Percentiles rank a stretch among this genome's conserved stretches.
Conservation (phyloP, 148 eudicot species). For the Gaultheria prostrata region DNA sequence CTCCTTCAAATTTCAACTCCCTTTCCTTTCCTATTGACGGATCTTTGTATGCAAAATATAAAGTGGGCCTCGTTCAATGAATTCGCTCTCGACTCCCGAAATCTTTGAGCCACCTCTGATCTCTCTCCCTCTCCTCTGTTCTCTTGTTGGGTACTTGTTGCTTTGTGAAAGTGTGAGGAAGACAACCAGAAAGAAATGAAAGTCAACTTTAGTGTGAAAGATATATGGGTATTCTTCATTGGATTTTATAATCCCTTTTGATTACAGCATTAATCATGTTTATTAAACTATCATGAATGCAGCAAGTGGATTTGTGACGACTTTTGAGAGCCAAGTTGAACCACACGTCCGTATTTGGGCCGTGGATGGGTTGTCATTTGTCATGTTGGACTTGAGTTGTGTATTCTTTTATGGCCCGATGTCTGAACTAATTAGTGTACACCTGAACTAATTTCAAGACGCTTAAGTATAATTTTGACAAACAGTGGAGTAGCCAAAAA, state of each 20-base stretch:
- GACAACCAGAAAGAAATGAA: background rate
- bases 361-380: background rate
- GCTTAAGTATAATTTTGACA: no score
- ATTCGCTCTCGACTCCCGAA: no score
- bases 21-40: background rate
- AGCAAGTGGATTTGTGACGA: background rate
- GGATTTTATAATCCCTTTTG: background rate
- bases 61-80: no score
- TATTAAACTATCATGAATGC: background rate
- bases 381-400: background rate
- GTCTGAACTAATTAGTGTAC: no score
- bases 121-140: background rate
- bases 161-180: background rate
- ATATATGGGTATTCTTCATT: background rate
- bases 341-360: background rate
- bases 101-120: no score
- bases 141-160: background rate
- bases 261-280: background rate
- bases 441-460: no score
- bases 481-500: no score
- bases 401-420: no score
- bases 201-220: background rate
- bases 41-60: no score
- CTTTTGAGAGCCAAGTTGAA: slow-evolving; percentile 7
- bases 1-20: slow-evolving; percentile 15